Evolutionary conservation across 129 eudicot species (phyloP).

Genomic region (Cynara cardunculus): DNA sequence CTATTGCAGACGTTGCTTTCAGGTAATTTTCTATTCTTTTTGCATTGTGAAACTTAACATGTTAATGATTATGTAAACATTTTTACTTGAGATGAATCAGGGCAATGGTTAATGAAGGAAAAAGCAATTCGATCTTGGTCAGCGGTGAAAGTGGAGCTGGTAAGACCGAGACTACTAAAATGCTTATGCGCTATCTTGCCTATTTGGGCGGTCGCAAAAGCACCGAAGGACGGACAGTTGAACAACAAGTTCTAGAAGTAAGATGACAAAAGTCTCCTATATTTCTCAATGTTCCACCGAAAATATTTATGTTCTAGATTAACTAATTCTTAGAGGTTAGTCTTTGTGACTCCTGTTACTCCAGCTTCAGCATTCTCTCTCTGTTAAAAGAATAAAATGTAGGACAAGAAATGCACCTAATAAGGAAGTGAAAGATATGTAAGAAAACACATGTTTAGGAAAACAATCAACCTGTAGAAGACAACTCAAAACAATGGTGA

Average conservation of each 20-base stretch:
- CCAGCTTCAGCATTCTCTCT: neutral
- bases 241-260: conserved; percentile 97
- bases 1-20: conserved; percentile 91
- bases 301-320: conserved; percentile 8
- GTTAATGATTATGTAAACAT: conserved; percentile 21
- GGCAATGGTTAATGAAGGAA: conserved; percentile 91
- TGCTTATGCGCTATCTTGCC: conserved; percentile 99
- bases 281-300: neutral
- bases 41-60: conserved; percentile 16
- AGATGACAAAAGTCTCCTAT: conserved; percentile 19
- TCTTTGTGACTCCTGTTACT: conserved; percentile 8
- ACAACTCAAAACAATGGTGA: too few relatives aligned
- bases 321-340: conserved; percentile 7
- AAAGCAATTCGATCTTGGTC: conserved; percentile 92
- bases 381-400: neutral
- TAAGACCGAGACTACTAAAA: conserved; percentile 98
- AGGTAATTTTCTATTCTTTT: conserved; percentile 49
- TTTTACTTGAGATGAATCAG: conserved; percentile 53
- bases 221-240: conserved; percentile 97
- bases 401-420: neutral
- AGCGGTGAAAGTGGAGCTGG: conserved; percentile 99
- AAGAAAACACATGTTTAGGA: too few relatives aligned
- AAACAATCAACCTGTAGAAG: too few relatives aligned
- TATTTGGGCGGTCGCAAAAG: conserved; percentile 93
- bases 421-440: neutral